These are phyloP conservation scores for Arachis monticola DNA, from an alignment of 331 rosid species.

Conservation along the genomic window DNA sequence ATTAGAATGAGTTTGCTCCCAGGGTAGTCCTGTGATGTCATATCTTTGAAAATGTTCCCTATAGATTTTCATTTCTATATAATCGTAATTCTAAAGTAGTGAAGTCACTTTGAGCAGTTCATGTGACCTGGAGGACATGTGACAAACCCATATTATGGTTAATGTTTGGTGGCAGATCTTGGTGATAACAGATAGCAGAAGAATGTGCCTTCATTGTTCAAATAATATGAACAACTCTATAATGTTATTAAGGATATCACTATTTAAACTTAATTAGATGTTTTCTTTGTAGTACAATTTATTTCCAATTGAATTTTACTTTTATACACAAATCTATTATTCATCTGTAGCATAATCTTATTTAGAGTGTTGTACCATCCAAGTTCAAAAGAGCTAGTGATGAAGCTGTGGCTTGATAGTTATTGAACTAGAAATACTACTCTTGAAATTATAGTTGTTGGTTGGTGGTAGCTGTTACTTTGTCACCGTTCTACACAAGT, in stretches of 20 bases:
- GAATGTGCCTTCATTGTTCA: too few relatives aligned
- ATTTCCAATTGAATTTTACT: too few relatives aligned
- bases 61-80: too few relatives aligned
- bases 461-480: conserved; percentile 45
- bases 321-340: background rate
- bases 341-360: conserved; percentile 41
- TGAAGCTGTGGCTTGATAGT: conserved; percentile 40
- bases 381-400: conserved; percentile 37
- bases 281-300: too few relatives aligned
- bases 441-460: conserved; percentile 36
- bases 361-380: conserved; percentile 44
- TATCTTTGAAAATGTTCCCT: background rate
- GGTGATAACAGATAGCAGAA: conserved; percentile 19
- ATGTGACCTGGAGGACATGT: conserved; percentile 40
- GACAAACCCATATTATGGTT: conserved; percentile 34
- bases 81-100: too few relatives aligned
- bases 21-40: conserved; percentile 4
- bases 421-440: conserved; percentile 32
- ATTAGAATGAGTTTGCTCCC: conserved; percentile 17
- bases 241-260: too few relatives aligned
- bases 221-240: too few relatives aligned
- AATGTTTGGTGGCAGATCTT: conserved; percentile 40
- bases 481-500: conserved; percentile 36
- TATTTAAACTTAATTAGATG: too few relatives aligned
- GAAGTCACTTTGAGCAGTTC: conserved; percentile 33